A percentile compares a stretch with the other conserved stretches of the same genome.
These are phyloP conservation scores for Cystofilobasidium macerans DNA, from an alignment of 768 basidiomycete genomes.

Conservation along the genomic window DNA sequence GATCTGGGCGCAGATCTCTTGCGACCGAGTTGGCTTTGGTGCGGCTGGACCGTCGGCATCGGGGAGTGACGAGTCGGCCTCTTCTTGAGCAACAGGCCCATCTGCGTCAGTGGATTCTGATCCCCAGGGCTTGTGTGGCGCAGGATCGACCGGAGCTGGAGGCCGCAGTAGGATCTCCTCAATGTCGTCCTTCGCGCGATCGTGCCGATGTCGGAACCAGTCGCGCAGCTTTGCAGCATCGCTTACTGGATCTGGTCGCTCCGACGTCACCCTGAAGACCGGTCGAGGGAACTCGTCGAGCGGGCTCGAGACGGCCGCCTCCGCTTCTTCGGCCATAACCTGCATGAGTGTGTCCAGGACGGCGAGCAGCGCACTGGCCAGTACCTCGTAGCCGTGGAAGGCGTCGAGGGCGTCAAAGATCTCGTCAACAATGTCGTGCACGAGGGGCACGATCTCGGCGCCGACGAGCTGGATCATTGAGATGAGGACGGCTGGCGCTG, in stretches of 20 bases:
- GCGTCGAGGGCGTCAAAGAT: conserved; percentile 94
- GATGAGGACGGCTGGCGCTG: conserved; percentile 77
- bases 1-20: conserved; percentile 70
- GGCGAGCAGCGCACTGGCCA: conserved; percentile 78
- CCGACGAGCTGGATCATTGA: conserved; percentile 81
- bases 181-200: conserved; percentile 24
- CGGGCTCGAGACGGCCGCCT: conserved; percentile 20
- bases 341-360: conserved; percentile 76
- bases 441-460: conserved; percentile 69
- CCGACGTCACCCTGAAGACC: conserved; percentile 7
- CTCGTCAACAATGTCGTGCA: conserved; percentile 90
- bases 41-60: conserved; percentile 41
- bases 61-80: conserved; percentile 25
- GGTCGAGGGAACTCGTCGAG: not conserved
- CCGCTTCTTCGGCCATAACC: conserved; percentile 46
- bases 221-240: conserved; percentile 44
- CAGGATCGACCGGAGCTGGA: conserved; percentile 24
- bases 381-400: conserved; percentile 77
- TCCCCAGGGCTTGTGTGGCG: conserved; percentile 34
- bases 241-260: conserved; percentile 28
- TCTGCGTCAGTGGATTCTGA: conserved; percentile 26
- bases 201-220: conserved; percentile 48
- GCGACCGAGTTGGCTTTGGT: conserved; percentile 52
- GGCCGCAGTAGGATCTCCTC: conserved; percentile 29
- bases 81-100: conserved; percentile 30